Conservation (phyloP, 2,329 filamentous ascomycete species). For the Sporothrix variecibatus region DNA sequence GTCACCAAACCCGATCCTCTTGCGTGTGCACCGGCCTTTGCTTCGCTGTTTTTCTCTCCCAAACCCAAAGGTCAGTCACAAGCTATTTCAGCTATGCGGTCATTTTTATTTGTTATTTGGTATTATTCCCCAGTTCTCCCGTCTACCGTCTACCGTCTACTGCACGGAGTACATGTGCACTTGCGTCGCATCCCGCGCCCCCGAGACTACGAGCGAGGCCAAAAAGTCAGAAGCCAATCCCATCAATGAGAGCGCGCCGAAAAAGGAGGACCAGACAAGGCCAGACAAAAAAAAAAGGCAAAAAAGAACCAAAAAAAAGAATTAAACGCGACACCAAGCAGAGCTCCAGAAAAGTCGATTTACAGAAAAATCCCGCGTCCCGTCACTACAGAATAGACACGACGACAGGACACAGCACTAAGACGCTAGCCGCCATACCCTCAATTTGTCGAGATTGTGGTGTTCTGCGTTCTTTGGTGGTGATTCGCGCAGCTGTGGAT, state of each 20-base stretch:
- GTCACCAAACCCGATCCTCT: neutral
- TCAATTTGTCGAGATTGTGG: conserved; percentile 1
- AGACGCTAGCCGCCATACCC: conserved; percentile 25
- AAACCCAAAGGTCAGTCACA: conserved; percentile 23
- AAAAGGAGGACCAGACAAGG: neutral
- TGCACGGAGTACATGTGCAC: neutral
- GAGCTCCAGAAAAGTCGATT: neutral
- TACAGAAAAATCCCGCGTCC: conserved; percentile 26
- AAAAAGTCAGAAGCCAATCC: neutral
- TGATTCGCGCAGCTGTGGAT: neutral
- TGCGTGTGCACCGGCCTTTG: conserved; percentile 15
- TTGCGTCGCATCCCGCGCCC: conserved; percentile 17
- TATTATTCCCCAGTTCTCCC: neutral
- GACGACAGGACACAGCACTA: conserved; percentile 1
- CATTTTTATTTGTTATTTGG: neutral
- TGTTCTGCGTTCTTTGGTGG: neutral
- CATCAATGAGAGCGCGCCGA: conserved; percentile 4
- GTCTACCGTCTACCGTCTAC: neutral
- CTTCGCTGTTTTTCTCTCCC: conserved; percentile 21
- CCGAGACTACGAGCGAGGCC: neutral
- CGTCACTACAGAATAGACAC: conserved; percentile 1
- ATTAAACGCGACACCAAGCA: neutral
- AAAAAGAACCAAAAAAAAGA: neutral
- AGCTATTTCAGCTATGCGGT: neutral
- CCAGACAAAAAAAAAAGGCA: neutral